A percentile compares a stretch with the other conserved stretches of the same genome.
phyloP scores from a whole-genome alignment of 805 yeast species.

The Komagataella kurtzmanii region DNA sequence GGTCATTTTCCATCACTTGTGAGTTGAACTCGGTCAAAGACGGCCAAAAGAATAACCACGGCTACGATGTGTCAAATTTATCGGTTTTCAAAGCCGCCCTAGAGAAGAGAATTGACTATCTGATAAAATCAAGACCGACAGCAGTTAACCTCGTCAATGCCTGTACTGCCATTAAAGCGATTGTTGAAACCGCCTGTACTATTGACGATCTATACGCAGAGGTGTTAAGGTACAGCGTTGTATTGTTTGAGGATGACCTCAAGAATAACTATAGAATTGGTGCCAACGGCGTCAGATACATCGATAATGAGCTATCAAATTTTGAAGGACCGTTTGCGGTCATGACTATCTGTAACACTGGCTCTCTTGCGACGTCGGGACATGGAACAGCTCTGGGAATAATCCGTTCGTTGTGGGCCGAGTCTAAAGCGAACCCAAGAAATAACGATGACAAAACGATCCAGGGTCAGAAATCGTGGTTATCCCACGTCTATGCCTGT shows the following conservation, averaged over 20 bases:
- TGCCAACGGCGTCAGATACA: constrained; percentile 64
- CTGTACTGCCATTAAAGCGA: constrained; percentile 31
- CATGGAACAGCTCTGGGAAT: constrained; percentile 96
- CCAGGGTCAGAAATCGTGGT: constrained; percentile 20
- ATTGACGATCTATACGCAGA: constrained; percentile 13
- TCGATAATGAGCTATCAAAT: constrained; percentile 26
- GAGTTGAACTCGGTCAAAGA: constrained; percentile 33
- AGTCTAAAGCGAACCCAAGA: constrained; percentile 15
- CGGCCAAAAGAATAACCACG: constrained; percentile 13
- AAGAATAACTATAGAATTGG: constrained; percentile 73
- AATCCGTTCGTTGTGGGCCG: constrained; percentile 54
- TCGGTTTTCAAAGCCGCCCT: constrained; percentile 23
- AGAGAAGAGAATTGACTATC: constrained; percentile 38
- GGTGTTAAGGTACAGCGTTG: constrained; percentile 31
- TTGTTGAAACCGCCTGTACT: constrained; percentile 10
- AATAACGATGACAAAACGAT: constrained; percentile 4
- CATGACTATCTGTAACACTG: constrained; percentile 90
- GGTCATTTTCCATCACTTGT: constrained; percentile 70
- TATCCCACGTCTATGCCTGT: constrained; percentile 70
- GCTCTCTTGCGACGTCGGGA: constrained; percentile 93
- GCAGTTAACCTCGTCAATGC: constrained; percentile 89
- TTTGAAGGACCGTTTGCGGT: constrained; percentile 63
- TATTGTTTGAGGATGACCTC: constrained; percentile 63
- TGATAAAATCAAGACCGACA: constrained; percentile 80
- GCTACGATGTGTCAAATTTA: constrained; percentile 8